Evolutionary conservation across 2,329 filamentous ascomycete genomes (phyloP), one percentile per base, ranked within the genome.

Genomic region (Aphanoascus verrucosus): DNA sequence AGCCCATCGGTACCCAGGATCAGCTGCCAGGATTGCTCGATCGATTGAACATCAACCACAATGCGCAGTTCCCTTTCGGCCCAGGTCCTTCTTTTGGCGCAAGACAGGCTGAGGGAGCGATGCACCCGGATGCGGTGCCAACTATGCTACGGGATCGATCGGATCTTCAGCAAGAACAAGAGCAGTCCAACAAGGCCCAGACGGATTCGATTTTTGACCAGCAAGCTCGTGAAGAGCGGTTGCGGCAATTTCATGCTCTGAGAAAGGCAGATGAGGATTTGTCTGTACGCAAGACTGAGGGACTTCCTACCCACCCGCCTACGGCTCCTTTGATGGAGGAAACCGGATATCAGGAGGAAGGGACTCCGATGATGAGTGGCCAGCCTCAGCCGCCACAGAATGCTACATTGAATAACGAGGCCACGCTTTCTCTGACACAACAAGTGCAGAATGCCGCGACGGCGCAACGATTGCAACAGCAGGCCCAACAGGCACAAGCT

Each of bases 211-310:
- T 74, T 50, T 72, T 74, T 55, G 75, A 77, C 52, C 72, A 76
- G 57, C 70, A 78, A 61, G 72, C 70, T 31, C 74, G 75, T 49
- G 76, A 77, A 57, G 86, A 88, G 45, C 83, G 90, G 44, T 76
- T 96, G 17, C 81, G 86, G 60, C 85, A 96, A 64, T 96, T 96
- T 65, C 82, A 94, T 61, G 80, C 85, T 31, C 72, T 93, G 48
- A 80, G 86, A 60, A 80, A 86, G 63, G 80, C 84, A 55, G 87
- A 90, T 55, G 69, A 72, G 47, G 61, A 66, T 52, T 55, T 68
- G 54, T 63, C 56, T 52, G 59, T 59, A 45, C 55, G 67, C 53
- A 68, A 64, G 45, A 62, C 62, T 32, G 71, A 74, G 51, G 69
- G 69, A 35, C 58, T 71, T 20, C 67, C 68, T n/a, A 71, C 66